Base-by-base conservation (phyloP, 1,139 yeast genomes). In the Suhomyces taliae region DNA sequence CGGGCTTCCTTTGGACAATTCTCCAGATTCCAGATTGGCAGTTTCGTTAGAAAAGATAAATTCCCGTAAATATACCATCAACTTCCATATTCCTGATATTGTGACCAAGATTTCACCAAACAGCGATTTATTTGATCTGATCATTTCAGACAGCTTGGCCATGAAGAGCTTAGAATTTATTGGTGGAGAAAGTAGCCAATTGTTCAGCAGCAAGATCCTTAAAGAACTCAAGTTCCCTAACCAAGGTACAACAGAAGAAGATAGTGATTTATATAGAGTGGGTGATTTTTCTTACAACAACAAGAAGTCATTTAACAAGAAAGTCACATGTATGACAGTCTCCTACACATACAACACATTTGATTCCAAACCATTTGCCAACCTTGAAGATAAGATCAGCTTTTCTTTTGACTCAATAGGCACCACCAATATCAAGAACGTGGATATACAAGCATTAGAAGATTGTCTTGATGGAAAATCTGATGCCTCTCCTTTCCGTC, bases 1-100 rank as follows among this genome's bases (percentile, higher is more conserved):
- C 51, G 71, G 64, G 0, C 45, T 71, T n/a, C 66, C 66, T 2
- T 48, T 53, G 8, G 43, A 31, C 8, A 24, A 15, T 7, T 14
- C 36, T 7, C 3, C 29, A 7, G 36, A 37, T 1, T 40, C 48
- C 9, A 27, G 33, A 8, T 39, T 67, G 40, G 76, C 65, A 0
- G 53, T 74, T 1, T 74, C 78, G 0, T 48, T 72, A 34, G 74
- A 67, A 40, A 64, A 65, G 37, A 50, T 66, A 37, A 69, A 66
- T 52, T 53, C 72, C 1, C 55, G 75, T 39, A 62, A 63, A 46
- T 64, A 64, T 48, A 42, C 51, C 14, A 48, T 74, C n/a, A 70
- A 72, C 46, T 49, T 78, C n/a, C 82, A 78, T 52, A 56, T 77
- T 12, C 79, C 79, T 2, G 81, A 76, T 53, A 44, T 74, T 4